These are phyloP conservation scores for Mangifera indica DNA, from an alignment of 345 rosid genomes.

Conservation along the genomic window DNA sequence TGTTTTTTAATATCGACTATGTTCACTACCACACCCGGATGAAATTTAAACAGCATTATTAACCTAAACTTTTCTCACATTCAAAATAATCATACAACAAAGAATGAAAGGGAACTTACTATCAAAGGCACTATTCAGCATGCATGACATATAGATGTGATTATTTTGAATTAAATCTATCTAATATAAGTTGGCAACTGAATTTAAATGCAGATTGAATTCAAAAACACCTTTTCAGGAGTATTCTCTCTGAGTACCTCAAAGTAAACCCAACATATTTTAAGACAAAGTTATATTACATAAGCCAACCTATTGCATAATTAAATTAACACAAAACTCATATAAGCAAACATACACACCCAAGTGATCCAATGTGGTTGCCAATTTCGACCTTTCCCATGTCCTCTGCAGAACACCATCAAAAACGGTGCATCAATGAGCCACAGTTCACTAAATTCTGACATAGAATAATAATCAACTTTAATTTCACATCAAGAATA, in stretches of 20 bases:
- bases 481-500: background rate
- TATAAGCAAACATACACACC: constrained; percentile 48
- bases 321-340: background rate
- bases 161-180: background rate
- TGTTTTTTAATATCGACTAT: background rate
- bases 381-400: constrained; percentile 93
- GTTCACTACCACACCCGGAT: background rate
- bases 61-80: background rate
- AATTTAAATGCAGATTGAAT: background rate
- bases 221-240: background rate
- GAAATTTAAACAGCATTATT: background rate
- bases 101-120: background rate
- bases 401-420: constrained; percentile 64
- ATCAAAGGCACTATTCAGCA: constrained; percentile 5
- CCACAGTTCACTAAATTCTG: background rate
- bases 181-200: background rate
- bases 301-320: background rate
- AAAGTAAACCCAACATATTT: background rate
- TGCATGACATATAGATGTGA: background rate
- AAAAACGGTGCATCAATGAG: constrained; percentile 17
- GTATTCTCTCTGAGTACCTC: background rate
- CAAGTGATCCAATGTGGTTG: constrained; percentile 78
- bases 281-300: background rate
- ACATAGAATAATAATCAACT: background rate
- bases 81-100: background rate